Evolutionary conservation across 148 eudicot species (phyloP).

Genomic region (Persicaria tinctoria): DNA sequence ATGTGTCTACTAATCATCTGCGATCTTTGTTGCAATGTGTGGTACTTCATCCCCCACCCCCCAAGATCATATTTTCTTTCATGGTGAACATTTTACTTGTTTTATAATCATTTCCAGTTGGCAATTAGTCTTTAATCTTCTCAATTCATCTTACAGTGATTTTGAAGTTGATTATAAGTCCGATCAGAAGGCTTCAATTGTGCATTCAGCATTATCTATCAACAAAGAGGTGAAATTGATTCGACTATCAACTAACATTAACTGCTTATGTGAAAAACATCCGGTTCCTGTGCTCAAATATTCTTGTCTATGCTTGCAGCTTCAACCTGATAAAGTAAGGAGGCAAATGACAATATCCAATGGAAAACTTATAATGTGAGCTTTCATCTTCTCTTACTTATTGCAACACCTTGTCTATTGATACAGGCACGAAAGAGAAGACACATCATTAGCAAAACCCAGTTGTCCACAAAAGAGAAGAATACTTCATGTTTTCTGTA

Average conservation of each 20-base stretch:
- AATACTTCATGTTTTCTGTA: constrained; percentile 22
- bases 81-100: too few species aligned
- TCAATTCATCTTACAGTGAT: constrained; percentile 40
- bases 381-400: background rate
- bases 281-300: background rate
- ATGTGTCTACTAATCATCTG: background rate
- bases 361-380: constrained; percentile 85
- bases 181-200: constrained; percentile 55
- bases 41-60: background rate
- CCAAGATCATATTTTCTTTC: background rate
- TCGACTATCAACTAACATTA: background rate
- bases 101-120: too few species aligned
- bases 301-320: constrained; percentile 27
- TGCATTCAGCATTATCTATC: constrained; percentile 64
- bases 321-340: constrained; percentile 91
- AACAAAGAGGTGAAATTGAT: constrained; percentile 62
- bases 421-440: background rate
- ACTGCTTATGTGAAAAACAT: background rate
- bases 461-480: too few species aligned
- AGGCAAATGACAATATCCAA: constrained; percentile 60
- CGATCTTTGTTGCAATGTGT: background rate
- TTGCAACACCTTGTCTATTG: background rate
- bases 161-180: constrained; percentile 74
- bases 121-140: too few species aligned
- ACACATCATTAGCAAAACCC: background rate